Evolutionary conservation across 306 rosid species (phyloP).

Genomic region (Notholithocarpus densiflorus): DNA sequence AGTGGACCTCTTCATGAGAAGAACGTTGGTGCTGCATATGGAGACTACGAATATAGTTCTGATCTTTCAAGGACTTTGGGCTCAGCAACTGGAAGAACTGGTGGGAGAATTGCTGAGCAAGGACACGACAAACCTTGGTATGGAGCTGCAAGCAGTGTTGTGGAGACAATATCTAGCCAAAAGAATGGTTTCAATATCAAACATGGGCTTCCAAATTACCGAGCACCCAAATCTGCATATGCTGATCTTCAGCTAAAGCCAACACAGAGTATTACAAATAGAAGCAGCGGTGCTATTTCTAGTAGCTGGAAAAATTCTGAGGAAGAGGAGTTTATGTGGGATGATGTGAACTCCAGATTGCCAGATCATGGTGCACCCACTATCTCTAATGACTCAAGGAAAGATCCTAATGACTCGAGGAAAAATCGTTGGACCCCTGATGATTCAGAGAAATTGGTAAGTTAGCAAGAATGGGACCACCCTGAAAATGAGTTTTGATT

Average conservation of each 20-base stretch:
- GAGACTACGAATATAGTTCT: slow-evolving; percentile 50
- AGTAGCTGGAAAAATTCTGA: slow-evolving; percentile 85
- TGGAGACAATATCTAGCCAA: slow-evolving; percentile 54
- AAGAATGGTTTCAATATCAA: slow-evolving; percentile 57
- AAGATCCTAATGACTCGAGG: slow-evolving; percentile 42
- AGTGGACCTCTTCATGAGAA: slow-evolving; percentile 56
- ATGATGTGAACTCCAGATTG: slow-evolving; percentile 58
- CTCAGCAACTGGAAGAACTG: slow-evolving; percentile 37
- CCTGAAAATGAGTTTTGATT: background rate
- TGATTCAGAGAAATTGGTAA: slow-evolving; percentile 70
- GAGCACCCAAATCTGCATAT: slow-evolving; percentile 51
- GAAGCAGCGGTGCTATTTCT: slow-evolving; percentile 40
- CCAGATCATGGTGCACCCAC: slow-evolving; percentile 40
- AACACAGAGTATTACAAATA: slow-evolving; percentile 35
- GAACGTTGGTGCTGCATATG: slow-evolving; percentile 40
- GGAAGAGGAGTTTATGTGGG: slow-evolving; percentile 93
- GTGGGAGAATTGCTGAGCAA: slow-evolving; percentile 49
- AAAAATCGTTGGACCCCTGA: slow-evolving; percentile 54
- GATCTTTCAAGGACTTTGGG: slow-evolving; percentile 47
- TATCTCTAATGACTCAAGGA: slow-evolving; percentile 41
- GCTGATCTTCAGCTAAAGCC: slow-evolving; percentile 43
- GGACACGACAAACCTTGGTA: slow-evolving; percentile 58
- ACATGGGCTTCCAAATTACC: slow-evolving; percentile 43
- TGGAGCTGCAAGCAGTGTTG: slow-evolving; percentile 41
- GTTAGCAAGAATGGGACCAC: slow-evolving; percentile 25